Base-by-base conservation (phyloP, 257 asterid species). In the Echites panduratus region DNA sequence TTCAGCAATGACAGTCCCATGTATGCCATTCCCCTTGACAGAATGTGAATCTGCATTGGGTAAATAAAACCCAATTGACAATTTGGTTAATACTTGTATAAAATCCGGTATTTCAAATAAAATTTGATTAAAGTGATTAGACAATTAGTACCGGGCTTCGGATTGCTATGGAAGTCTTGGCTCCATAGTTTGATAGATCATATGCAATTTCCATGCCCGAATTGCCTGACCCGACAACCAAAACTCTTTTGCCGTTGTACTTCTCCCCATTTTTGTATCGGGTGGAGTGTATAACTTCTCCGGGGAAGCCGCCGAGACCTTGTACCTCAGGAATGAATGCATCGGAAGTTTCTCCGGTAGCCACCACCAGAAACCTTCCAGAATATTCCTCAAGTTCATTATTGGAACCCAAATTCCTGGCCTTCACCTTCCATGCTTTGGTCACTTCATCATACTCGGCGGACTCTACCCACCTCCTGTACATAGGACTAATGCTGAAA, bases 211-310 rank as follows among this genome's bases (percentile, higher is more conserved):
- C 98, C 95, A 86, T 89, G 1, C 98, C 97, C 24, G 98, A 92
- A 73, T 92, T 92, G 19, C 98, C 98, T 61, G 95, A 80, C 32
- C 98, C 98, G 52, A 90, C 95, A 22, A 92, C 98, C 82, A 90
- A 57, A 2, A 87, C 95, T 4, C 27, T 78, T 20, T 85, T 83
- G 0, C 81, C 80, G 35, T 40, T 49, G 52, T 68, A 90, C 22
- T 47, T 73, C 12, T 80, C 68, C 1, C 89, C 98, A 19, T 87
- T 89, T 50, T 77, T 87, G 62, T 77, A 90, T 63, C 38, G 19
- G 0, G 97, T 92, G 8, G 96, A 86, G 67, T 92, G 98, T 73
- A 92, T 13, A 27, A 81, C 72, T 56, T 89, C 87, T 2, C 98
- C 98, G 0, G 2, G n/a, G 67, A 87, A 92, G 6, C 74, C 66